Base-by-base conservation (phyloP, 352 stramenopile species). In the Phytophthora idaei region DNA sequence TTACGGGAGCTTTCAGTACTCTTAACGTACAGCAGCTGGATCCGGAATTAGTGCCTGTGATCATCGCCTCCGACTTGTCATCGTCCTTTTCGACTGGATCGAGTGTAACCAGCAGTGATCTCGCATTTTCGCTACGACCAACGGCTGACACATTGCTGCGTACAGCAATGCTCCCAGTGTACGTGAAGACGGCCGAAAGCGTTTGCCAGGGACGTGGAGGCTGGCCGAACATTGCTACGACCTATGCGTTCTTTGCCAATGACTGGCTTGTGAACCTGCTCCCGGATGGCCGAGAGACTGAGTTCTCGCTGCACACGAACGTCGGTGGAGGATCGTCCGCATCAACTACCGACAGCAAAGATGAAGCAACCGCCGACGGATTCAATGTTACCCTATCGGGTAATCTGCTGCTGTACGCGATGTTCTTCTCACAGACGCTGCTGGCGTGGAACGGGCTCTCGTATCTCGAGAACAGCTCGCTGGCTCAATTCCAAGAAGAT, bases 1-100 rank as follows among this genome's bases (percentile, higher is more conserved):
- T 89, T 17, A 84, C 76, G 1, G 80, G 77, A 10, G 70, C 74
- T 1, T 80, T 89, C 34, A 82, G 66, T 28, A 87, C 73, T 1
- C 65, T 85, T 15, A 83, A 84, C 45, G 80, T 87, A 9, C 73
- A 75, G 41, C 61, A 74, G 47, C 42, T 68, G 14, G 58, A 60
- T 15, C 72, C 74, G 2, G 45, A 56, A 7, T 53, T 80, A 11
- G 57, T 66, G 21, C 72, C 74, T 7, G 29, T 58, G 25, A 74
- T 82, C 36, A 36, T 78, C 37, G 54, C 64, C 10, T 74, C 57
- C 2, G 74, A 82, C 42, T 57, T 82, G 42, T 68, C 67, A 11
- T 67, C 71, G 8, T 31, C 31, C 2, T 25, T 21, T 25, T 48
- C 42, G 44, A 50, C 41, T 12, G n/a, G 21, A 34, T 46, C 47